Conservation (phyloP, 2,329 filamentous ascomycete genomes). For the Davidsoniella neocaledoniae region DNA sequence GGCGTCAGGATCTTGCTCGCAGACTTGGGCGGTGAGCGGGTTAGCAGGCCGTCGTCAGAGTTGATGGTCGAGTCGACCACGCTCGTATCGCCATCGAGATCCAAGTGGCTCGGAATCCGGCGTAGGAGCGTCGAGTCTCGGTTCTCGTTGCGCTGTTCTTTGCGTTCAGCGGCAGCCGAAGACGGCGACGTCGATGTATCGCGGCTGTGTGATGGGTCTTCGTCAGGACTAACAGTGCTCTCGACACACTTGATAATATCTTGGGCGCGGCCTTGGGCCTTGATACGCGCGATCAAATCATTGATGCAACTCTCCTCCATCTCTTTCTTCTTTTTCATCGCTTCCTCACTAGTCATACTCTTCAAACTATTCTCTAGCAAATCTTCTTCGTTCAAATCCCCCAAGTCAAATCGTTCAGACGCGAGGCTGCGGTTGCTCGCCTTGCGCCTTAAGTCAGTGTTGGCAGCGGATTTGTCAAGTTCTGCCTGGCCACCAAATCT, state of each 20-base stretch:
- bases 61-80: not conserved
- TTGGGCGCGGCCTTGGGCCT: conserved; percentile 3
- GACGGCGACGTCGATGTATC: conserved; percentile 7
- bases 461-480: not conserved
- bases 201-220: conserved; percentile 5
- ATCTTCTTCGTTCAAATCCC: not conserved
- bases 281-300: conserved; percentile 9
- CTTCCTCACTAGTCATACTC: conserved; percentile 14
- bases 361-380: not conserved
- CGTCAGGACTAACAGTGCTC: conserved; percentile 4
- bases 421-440: conserved; percentile 1
- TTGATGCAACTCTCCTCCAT: conserved; percentile 10
- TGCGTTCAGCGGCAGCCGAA: not conserved
- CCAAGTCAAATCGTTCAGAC: conserved; percentile 3
- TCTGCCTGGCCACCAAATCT: conserved; percentile 18
- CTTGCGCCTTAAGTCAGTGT: not conserved
- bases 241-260: conserved; percentile 8
- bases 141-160: not conserved
- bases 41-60: not conserved
- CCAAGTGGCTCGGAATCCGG: conserved; percentile 4
- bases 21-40: too few relatives aligned
- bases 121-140: conserved; percentile 5
- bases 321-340: conserved; percentile 13
- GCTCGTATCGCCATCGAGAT: conserved; percentile 6
- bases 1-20: not conserved